Percentiles rank a stretch among this genome's conserved stretches.
phyloP scores from a whole-genome alignment of 257 asterid genomes.

The Plantago major region DNA sequence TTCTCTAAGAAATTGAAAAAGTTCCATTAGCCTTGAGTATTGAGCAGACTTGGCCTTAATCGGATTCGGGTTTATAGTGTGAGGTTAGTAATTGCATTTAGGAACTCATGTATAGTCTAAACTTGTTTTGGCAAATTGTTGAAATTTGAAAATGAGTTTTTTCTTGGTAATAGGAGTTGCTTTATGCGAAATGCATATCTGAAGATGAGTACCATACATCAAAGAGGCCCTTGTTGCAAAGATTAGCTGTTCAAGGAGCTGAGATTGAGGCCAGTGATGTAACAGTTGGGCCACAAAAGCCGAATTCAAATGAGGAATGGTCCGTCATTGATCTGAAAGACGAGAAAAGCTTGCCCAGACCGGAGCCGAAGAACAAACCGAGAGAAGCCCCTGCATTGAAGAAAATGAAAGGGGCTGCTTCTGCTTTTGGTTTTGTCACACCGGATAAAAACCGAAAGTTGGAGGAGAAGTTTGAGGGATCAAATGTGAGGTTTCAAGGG shows the following conservation, averaged over 20 bases:
- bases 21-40: too few species aligned
- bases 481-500: not conserved
- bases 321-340: constrained; percentile 63
- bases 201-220: constrained; percentile 84
- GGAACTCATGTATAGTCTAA: too few species aligned
- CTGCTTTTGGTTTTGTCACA: constrained; percentile 47
- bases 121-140: not conserved
- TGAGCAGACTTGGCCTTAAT: too few species aligned
- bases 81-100: too few species aligned
- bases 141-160: not conserved
- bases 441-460: constrained; percentile 36
- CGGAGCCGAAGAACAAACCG: constrained; percentile 28
- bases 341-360: constrained; percentile 28
- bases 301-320: constrained; percentile 56
- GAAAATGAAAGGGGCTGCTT: constrained; percentile 53
- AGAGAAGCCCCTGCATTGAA: constrained; percentile 33
- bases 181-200: constrained; percentile 73
- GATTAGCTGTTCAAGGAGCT: constrained; percentile 91
- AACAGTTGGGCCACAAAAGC: constrained; percentile 36
- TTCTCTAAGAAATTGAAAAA: too few species aligned
- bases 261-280: constrained; percentile 81
- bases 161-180: constrained; percentile 48
- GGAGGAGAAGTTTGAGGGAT: constrained; percentile 25
- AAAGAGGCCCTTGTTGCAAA: constrained; percentile 81
- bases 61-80: too few species aligned